Base-by-base conservation (phyloP, 1,284 basidiomycete genomes). In the Sporisorium iseilematis-ciliati region DNA sequence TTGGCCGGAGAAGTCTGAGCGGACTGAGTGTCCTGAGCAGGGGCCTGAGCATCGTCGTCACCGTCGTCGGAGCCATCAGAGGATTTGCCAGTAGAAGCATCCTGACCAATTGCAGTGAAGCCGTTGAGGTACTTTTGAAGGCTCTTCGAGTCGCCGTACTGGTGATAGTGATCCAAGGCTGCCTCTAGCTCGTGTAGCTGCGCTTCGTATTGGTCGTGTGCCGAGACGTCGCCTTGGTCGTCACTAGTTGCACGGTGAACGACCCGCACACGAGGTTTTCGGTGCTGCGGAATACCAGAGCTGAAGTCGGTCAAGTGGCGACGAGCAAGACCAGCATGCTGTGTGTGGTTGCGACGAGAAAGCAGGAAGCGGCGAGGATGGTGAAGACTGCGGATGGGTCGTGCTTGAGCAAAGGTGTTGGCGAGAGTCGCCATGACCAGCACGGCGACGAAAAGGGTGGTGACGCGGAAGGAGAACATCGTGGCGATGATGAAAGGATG, bases 101-200 rank as follows among this genome's bases (percentile, higher is more conserved):
- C 20, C 14, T 14, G 35, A 5, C 35, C 35, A 38, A 25, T 33
- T 16, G 38, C 50, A 26, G 11, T n/a, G 31, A 61, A 73, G 1
- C 70, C 70, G 4, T 48, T 49, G 20, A 75, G 56, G 40, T 69
- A 75, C 3, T 20, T 29, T 26, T 69, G 16, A 21, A 75, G 55
- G n/a, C 58, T 62, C 42, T 69, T 23, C 1, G 20, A 25, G 26
- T 75, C 72, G 12, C 72, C 72, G 26, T 62, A 69, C 50, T 65
- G 41, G 46, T 59, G 52, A 29, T 59, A 75, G 29, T 69, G 72
- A n/a, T 63, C n/a, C 11, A 75, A 56, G 4, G 72, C 72, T 3
- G 54, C 55, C 21, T 69, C 62, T n/a, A 75, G 56, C 5, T 26
- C 20, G 35, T 63, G 57, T 29, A 58, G 35, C 41, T 69, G 55